phyloP scores from a whole-genome alignment of 352 stramenopile species.

The Globisporangium middletonii region DNA sequence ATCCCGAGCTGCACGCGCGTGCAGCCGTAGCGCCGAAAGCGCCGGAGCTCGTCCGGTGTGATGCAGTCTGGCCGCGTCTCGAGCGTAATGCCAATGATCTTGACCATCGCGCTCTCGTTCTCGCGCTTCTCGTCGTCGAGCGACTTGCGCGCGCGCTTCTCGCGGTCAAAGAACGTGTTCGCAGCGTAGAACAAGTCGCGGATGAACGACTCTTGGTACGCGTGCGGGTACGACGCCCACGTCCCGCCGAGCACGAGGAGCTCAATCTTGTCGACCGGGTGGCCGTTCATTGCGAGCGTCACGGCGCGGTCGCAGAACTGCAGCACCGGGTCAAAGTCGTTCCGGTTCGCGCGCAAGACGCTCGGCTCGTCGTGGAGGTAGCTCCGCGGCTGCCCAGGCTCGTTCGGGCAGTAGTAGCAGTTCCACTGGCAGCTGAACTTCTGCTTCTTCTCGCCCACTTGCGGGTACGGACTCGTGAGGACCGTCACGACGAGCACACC shows the following conservation, averaged over 20 bases:
- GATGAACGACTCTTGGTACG: constrained; percentile 90
- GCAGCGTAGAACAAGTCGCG: constrained; percentile 91
- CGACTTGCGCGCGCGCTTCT: constrained; percentile 57
- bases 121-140: constrained; percentile 87
- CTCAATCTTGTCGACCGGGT: constrained; percentile 92
- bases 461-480: constrained; percentile 88
- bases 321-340: constrained; percentile 88
- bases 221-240: constrained; percentile 89
- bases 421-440: constrained; percentile 93
- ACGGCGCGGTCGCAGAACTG: constrained; percentile 90
- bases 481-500: constrained; percentile 91
- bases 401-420: constrained; percentile 94
- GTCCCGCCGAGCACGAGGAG: constrained; percentile 88
- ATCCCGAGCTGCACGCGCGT: constrained; percentile 89
- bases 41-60: constrained; percentile 78
- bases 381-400: constrained; percentile 86
- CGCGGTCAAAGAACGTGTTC: constrained; percentile 87
- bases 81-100: constrained; percentile 90
- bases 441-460: constrained; percentile 69
- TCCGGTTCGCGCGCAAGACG: constrained; percentile 88
- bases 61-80: constrained; percentile 91
- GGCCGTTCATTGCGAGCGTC: constrained; percentile 89
- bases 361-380: constrained; percentile 93
- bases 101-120: constrained; percentile 79
- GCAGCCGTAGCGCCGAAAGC: constrained; percentile 78